phyloP scores from a whole-genome alignment of 306 rosid genomes.

The Malus fusca region DNA sequence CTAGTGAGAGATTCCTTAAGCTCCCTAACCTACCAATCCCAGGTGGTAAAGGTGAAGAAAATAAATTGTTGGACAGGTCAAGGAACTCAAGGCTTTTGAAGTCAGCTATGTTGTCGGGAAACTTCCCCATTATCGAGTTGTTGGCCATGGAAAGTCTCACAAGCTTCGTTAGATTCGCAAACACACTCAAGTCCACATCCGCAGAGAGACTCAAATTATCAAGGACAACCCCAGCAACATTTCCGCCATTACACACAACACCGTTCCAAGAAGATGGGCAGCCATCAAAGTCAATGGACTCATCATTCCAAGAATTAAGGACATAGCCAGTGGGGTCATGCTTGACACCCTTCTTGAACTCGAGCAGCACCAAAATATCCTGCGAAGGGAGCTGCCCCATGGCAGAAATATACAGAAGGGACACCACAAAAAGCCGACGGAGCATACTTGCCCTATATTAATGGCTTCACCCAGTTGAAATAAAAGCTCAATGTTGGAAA shows the following conservation, averaged over 20 bases:
- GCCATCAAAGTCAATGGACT: slow-evolving; percentile 92
- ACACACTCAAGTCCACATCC: slow-evolving; percentile 62
- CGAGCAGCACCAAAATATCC: slow-evolving; percentile 83
- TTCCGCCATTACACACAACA: slow-evolving; percentile 78
- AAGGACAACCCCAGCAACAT: slow-evolving; percentile 91
- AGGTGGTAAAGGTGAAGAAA: slow-evolving; percentile 52
- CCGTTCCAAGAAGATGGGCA: slow-evolving; percentile 99
- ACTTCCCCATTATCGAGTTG: slow-evolving; percentile 65
- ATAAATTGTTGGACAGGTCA: slow-evolving; percentile 75
- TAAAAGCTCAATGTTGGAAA: slow-evolving; percentile 20
- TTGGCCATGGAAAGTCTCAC: slow-evolving; percentile 71
- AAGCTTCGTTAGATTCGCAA: slow-evolving; percentile 76
- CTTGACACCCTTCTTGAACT: slow-evolving; percentile 85
- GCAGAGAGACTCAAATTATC: slow-evolving; percentile 80
- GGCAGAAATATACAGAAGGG: slow-evolving; percentile 48
- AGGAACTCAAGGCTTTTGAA: slow-evolving; percentile 67
- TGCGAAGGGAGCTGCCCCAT: slow-evolving; percentile 94
- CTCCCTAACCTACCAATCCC: slow-evolving; percentile 56
- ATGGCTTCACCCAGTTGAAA: slow-evolving; percentile 3
- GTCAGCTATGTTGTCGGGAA: slow-evolving; percentile 57
- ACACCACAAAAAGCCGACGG: slow-evolving; percentile 48
- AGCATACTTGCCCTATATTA: slow-evolving; percentile 27
- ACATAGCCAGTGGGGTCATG: slow-evolving; percentile 93
- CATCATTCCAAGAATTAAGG: slow-evolving; percentile 90
- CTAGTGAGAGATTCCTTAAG: slow-evolving; percentile 65